phyloP scores from a whole-genome alignment of 2,329 filamentous ascomycete species.

The Chaetomiaceae sp. region DNA sequence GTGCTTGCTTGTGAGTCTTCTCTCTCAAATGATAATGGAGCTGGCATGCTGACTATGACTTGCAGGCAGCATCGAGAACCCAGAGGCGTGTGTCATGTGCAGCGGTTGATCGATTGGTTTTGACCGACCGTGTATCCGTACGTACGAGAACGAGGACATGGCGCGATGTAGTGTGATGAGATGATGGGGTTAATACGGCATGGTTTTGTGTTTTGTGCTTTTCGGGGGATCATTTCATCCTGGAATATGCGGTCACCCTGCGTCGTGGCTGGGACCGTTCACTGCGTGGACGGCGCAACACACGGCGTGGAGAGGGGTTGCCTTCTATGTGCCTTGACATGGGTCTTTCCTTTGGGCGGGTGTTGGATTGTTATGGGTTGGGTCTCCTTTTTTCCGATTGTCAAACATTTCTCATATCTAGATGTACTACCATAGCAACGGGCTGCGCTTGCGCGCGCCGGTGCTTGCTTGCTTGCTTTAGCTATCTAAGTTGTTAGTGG shows the following conservation, averaged over 20 bases:
- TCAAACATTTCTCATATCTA: not conserved
- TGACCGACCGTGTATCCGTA: not conserved
- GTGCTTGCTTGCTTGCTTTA: not conserved
- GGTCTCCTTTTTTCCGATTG: not conserved
- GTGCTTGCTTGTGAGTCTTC: conserved; percentile 73
- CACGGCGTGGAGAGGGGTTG: not conserved
- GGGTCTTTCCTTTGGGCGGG: not conserved
- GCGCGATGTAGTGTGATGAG: conserved; percentile 14
- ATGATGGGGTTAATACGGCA: conserved; percentile 16
- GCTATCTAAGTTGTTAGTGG: not conserved
- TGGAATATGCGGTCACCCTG: conserved; percentile 10
- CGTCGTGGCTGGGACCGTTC: not conserved
- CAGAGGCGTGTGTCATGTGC: conserved; percentile 94
- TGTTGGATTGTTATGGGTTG: conserved; percentile 10
- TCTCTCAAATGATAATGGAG: no score
- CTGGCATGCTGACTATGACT: not conserved
- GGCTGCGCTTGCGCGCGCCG: not conserved
- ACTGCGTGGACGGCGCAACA: conserved; percentile 6
- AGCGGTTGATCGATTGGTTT: conserved; percentile 69
- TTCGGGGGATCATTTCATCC: not conserved
- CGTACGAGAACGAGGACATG: conserved; percentile 11
- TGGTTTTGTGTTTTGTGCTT: conserved; percentile 1
- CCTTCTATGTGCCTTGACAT: not conserved
- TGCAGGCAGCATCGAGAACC: conserved; percentile 89
- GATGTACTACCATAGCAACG: conserved; percentile 7